Evolutionary conservation across 305 asterid species (phyloP).

Genomic region (Fraxinus sp.): DNA sequence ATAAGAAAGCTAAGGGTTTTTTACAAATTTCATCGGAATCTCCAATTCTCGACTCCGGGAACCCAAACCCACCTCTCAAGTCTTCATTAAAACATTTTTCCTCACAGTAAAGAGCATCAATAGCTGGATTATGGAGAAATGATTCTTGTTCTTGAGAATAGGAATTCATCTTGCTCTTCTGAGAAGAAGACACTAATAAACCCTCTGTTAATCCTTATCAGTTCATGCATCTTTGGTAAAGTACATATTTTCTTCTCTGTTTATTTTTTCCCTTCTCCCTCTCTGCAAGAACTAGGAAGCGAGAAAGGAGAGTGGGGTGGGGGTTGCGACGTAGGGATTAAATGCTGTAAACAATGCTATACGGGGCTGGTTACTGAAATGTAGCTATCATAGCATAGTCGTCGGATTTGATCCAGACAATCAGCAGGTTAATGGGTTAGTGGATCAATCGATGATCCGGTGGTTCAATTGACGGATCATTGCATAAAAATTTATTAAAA

Average conservation of each 20-base stretch:
- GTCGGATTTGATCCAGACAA: no score
- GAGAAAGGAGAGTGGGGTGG: background rate
- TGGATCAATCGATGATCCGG: no score
- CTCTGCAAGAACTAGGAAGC: background rate
- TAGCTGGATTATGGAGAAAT: slow-evolving; percentile 48
- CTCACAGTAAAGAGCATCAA: slow-evolving; percentile 71
- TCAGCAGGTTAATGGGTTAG: no score
- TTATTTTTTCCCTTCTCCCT: background rate
- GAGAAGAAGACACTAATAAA: background rate
- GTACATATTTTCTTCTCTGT: background rate
- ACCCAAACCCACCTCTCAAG: slow-evolving; percentile 29
- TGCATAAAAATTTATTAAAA: no score
- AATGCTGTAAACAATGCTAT: background rate
- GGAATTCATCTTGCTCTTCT: slow-evolving; percentile 10
- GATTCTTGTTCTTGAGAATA: slow-evolving; percentile 36
- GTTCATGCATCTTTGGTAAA: background rate
- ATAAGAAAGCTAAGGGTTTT: slow-evolving; percentile 37
- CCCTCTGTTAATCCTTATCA: background rate
- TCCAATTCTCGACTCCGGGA: slow-evolving; percentile 31
- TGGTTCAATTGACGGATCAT: no score
- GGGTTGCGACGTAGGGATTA: background rate
- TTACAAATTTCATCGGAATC: slow-evolving; percentile 33
- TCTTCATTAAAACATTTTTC: slow-evolving; percentile 61
- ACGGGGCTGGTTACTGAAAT: background rate
- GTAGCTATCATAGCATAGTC: no score